Evolutionary conservation across 441 rosid species (phyloP).

Genomic region (Brassica hybrid): DNA sequence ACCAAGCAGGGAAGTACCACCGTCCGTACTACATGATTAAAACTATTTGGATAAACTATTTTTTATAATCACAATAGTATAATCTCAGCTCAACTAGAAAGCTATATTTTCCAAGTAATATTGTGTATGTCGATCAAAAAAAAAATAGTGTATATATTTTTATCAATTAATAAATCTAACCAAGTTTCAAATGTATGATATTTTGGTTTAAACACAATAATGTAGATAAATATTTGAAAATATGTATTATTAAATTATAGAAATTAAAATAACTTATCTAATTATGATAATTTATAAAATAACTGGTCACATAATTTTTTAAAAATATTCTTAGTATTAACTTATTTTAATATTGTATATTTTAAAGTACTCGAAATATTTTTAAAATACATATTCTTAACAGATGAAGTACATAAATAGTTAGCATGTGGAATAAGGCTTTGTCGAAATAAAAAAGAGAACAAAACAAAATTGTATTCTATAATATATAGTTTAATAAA

Average conservation of each 20-base stretch:
- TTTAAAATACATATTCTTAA: no score
- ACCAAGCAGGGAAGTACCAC: constrained; percentile 11
- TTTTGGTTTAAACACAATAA: background rate
- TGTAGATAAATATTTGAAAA: background rate
- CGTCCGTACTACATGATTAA: constrained; percentile 12
- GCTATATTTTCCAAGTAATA: constrained; percentile 3
- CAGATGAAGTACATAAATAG: no score
- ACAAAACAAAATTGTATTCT: constrained; percentile 29
- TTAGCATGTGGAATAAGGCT: constrained; percentile 30
- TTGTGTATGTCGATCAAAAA: background rate
- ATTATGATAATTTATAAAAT: no score
- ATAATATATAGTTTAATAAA: background rate
- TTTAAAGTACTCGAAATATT: no score
- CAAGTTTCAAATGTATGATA: background rate
- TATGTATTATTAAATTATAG: background rate
- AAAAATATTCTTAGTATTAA: no score
- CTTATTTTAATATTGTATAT: no score
- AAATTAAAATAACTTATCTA: background rate
- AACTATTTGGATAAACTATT: background rate
- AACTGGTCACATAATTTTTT: no score
- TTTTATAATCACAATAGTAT: background rate
- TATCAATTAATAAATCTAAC: background rate
- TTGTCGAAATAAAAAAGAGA: constrained; percentile 19
- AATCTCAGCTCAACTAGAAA: background rate
- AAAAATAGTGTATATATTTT: no score